These are phyloP conservation scores for Cardiospermum halicacabum DNA, from an alignment of 345 rosid species.

Conservation along the genomic window DNA sequence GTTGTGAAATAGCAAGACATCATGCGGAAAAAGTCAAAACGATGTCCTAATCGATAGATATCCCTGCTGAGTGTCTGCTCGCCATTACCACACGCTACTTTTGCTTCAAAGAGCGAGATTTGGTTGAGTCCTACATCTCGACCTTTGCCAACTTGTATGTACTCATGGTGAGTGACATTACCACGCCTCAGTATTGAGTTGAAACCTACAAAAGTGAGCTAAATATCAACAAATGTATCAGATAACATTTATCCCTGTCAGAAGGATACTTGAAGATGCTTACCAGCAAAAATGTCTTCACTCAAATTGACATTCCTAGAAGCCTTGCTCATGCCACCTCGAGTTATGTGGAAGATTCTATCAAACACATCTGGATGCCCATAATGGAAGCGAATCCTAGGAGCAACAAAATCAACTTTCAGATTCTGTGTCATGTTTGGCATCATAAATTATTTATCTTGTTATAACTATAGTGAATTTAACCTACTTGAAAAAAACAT, in stretches of 20 bases:
- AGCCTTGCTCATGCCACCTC: constrained; percentile 98
- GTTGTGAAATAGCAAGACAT: constrained; percentile 87
- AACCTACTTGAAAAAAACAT: not conserved
- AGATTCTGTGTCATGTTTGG: constrained; percentile 9
- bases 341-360: constrained; percentile 88
- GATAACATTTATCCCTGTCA: not conserved
- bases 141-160: constrained; percentile 99
- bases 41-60: constrained; percentile 89
- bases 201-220: constrained; percentile 51
- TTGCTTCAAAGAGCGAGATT: constrained; percentile 95
- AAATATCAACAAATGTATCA: constrained; percentile 9
- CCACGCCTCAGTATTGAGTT: constrained; percentile 91
- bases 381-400: constrained; percentile 94
- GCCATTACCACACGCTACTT: constrained; percentile 97
- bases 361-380: constrained; percentile 98
- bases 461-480: not conserved
- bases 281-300: constrained; percentile 99
- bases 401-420: constrained; percentile 15
- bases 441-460: not conserved
- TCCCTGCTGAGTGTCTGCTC: constrained; percentile 95
- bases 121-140: constrained; percentile 98
- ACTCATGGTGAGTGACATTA: constrained; percentile 96
- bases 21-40: constrained; percentile 98
- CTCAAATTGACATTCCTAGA: constrained; percentile 93
- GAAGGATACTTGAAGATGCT: constrained; percentile 7